These are phyloP conservation scores for Spizellomyces punctatus DNA, from an alignment of 192 early-diverging fungal species.

Conservation along the genomic window DNA sequence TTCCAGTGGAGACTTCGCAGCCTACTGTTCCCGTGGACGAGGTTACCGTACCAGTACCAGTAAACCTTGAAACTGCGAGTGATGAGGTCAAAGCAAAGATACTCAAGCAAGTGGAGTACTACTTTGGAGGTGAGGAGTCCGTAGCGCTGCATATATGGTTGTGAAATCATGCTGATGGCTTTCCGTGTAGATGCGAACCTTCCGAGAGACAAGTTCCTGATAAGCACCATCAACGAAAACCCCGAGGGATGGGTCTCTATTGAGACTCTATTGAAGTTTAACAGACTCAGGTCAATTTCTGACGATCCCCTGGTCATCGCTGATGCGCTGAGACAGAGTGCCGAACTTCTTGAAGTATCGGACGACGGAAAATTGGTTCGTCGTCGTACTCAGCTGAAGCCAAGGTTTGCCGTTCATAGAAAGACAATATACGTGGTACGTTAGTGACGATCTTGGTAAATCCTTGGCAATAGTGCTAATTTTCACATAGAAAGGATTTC, in stretches of 20 bases:
- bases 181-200: slow-evolving; percentile 3
- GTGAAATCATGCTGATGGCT: not conserved
- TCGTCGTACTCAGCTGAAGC: slow-evolving; percentile 1
- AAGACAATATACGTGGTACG: slow-evolving; percentile 12
- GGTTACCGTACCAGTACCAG: not conserved
- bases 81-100: slow-evolving; percentile 9
- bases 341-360: not conserved
- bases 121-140: slow-evolving; percentile 22
- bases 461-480: not conserved
- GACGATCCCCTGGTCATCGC: not conserved
- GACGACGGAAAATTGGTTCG: not conserved
- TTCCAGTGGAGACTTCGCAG: no score
- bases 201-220: slow-evolving; percentile 5
- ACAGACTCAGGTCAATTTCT: slow-evolving; percentile 6
- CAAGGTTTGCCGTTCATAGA: not conserved
- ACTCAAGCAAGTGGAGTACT: slow-evolving; percentile 28
- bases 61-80: not conserved
- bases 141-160: no score
- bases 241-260: slow-evolving; percentile 8
- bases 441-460: not conserved
- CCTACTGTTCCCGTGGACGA: not conserved
- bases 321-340: not conserved
- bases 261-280: slow-evolving; percentile 8
- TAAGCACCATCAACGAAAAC: not conserved
- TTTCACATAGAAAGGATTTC: slow-evolving; percentile 13